Conservation (phyloP, 2,329 filamentous ascomycete genomes). For the Pseudogymnoascus sp. region DNA sequence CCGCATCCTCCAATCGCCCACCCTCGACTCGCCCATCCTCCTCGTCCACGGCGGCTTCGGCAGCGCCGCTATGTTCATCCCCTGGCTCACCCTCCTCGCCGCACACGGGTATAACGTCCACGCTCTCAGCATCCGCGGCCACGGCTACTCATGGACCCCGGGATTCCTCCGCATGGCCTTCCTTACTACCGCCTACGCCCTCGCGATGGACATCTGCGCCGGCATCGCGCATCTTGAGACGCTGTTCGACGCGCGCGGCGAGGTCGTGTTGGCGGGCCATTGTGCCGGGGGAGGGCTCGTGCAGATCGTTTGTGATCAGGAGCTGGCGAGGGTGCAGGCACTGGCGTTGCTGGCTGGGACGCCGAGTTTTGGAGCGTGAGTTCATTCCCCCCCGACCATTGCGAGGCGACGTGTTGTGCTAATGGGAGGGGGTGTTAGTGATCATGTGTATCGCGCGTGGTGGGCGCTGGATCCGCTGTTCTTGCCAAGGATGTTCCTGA, state of each 20-base stretch:
- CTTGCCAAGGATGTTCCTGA: constrained; percentile 28
- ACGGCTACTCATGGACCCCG: constrained; percentile 35
- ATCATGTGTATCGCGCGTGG: constrained; percentile 29
- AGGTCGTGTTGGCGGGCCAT: constrained; percentile 32
- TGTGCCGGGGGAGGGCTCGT: constrained; percentile 34
- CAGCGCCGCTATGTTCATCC: constrained; percentile 33
- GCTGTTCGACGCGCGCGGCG: constrained; percentile 18
- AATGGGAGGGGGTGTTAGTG: constrained; percentile 13
- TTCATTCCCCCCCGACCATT: constrained; percentile 6
- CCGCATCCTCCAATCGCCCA: not conserved
- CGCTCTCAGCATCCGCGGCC: constrained; percentile 35
- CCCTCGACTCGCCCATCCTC: constrained; percentile 28
- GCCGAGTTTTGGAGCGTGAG: constrained; percentile 35
- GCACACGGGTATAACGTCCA: constrained; percentile 31
- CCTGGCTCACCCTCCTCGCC: constrained; percentile 33
- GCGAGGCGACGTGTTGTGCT: not conserved
- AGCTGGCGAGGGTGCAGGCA: constrained; percentile 27
- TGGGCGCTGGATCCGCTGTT: constrained; percentile 32
- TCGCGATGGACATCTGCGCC: constrained; percentile 15
- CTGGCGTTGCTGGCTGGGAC: constrained; percentile 32
- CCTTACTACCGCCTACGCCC: constrained; percentile 13
- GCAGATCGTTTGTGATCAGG: constrained; percentile 32
- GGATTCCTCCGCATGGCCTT: constrained; percentile 32
- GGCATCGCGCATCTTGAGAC: constrained; percentile 8
- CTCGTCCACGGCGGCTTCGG: constrained; percentile 38